Base-by-base conservation (phyloP, 192 early-diverging fungal genomes). In the Coemansia reversa region DNA sequence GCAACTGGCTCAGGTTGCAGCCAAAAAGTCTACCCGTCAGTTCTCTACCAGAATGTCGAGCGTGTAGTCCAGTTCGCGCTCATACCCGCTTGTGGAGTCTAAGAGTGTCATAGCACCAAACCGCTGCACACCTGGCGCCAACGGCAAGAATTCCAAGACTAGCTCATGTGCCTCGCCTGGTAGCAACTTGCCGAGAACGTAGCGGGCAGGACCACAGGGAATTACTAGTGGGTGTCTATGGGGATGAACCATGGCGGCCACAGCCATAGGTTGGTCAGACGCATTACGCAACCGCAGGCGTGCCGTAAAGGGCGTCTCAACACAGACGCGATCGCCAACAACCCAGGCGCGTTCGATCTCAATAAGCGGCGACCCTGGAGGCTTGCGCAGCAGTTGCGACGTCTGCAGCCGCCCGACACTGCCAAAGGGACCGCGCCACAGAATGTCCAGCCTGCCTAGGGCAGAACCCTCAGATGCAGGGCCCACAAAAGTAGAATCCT, bases 391-490 rank as follows among this genome's bases (percentile, higher is more conserved):
- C 42, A 98, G 80, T 74, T 97, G 94, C 16, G 92, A 91, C 30
- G 96, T 98, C 79, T 98, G 95, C 58, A 96, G 75, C 7, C 94
- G 85, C 0, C 94, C 96, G 0, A 88, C 83, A 72, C 93, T 91
- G 28, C 96, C 95, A 56, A 95, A 89, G 11, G 86, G 84, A n/a
- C 92, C 89, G 32, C 92, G 81, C 96, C 96, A 98, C n/a, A 91
- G 79, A 59, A 97, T 97, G 70, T 97, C 94, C 53, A 97, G 84
- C 82, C 93, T 94, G 4, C 96, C 96, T 14, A 97, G 82, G 24
- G 89, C 88, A 35, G 92, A 88, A 5, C 91, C 90, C 18, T 90
- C 87, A 45, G 87, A 83, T 20, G 72, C 58, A 0, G 72, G 65
- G 0, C 69, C 69, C 51, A 68, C 78, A 0, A 63, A 56, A 16